Conservation (phyloP, 768 basidiomycete species). For the Tricholoma saponaceum region DNA sequence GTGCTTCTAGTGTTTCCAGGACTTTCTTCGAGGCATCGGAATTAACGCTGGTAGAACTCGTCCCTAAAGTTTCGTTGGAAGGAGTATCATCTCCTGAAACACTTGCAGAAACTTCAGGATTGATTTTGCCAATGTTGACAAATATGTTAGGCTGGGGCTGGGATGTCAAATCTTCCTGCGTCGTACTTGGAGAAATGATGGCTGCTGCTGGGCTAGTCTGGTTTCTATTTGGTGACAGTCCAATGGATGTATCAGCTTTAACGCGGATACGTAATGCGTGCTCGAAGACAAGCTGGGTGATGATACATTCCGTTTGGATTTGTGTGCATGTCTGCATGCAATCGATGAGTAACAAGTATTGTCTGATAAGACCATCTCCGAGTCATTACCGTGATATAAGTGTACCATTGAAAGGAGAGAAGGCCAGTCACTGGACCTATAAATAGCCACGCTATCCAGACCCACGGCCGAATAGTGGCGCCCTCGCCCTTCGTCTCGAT, state of each 20-base stretch:
- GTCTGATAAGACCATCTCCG: neutral
- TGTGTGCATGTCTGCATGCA: conserved; percentile 37
- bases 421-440: conserved; percentile 40
- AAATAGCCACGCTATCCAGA: conserved; percentile 57
- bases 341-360: neutral
- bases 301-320: conserved; percentile 43
- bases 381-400: conserved; percentile 39
- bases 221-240: no score
- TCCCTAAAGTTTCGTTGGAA: no score
- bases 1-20: no score
- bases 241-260: conserved; percentile 44
- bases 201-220: no score
- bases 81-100: no score
- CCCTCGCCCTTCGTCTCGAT: conserved; percentile 49
- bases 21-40: neutral
- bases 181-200: no score
- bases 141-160: no score
- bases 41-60: no score
- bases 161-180: no score
- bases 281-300: conserved; percentile 39
- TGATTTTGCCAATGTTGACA: no score
- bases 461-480: conserved; percentile 56
- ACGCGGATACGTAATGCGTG: conserved; percentile 58
- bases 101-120: no score
- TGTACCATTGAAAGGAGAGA: conserved; percentile 50